These are phyloP conservation scores for Lactarius indigo DNA, from an alignment of 768 basidiomycete genomes.

Conservation along the genomic window DNA sequence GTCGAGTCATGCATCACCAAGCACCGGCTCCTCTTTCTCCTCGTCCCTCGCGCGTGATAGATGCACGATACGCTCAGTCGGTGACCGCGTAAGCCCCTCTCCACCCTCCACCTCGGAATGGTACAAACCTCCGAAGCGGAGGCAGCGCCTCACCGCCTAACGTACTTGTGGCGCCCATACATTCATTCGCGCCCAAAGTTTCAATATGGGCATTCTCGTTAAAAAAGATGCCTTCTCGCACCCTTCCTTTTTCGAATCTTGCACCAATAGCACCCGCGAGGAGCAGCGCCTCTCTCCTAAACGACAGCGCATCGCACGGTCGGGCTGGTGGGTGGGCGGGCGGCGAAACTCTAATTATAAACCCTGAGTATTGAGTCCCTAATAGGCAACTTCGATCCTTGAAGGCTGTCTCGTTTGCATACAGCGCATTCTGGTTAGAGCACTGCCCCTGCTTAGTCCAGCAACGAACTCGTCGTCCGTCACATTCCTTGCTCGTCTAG, in stretches of 20 bases:
- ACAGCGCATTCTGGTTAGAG: not conserved
- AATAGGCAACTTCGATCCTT: not conserved
- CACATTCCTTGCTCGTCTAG: not conserved
- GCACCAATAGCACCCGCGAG: not conserved
- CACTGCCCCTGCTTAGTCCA: not conserved
- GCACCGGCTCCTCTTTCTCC: not conserved
- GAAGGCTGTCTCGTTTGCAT: not conserved
- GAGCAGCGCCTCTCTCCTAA: not conserved
- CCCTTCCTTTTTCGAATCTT: not conserved
- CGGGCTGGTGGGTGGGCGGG: not conserved
- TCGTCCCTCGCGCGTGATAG: not conserved
- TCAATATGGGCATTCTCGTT: not conserved
- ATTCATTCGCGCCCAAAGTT: not conserved
- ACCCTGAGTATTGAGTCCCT: not conserved
- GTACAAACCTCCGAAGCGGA: not conserved
- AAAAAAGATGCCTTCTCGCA: not conserved
- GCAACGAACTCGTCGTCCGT: not conserved
- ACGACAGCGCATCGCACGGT: not conserved
- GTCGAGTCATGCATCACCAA: slow-evolving; percentile 2
- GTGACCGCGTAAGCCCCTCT: not conserved
- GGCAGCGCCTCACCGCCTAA: not conserved
- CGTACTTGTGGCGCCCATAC: not conserved
- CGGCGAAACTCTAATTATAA: not conserved
- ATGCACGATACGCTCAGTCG: not conserved
- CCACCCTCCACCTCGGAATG: not conserved